Percentiles rank a stretch among this genome's conserved stretches.
Conservation (phyloP, 352 stramenopile genomes). For the Lagenidium giganteum region DNA sequence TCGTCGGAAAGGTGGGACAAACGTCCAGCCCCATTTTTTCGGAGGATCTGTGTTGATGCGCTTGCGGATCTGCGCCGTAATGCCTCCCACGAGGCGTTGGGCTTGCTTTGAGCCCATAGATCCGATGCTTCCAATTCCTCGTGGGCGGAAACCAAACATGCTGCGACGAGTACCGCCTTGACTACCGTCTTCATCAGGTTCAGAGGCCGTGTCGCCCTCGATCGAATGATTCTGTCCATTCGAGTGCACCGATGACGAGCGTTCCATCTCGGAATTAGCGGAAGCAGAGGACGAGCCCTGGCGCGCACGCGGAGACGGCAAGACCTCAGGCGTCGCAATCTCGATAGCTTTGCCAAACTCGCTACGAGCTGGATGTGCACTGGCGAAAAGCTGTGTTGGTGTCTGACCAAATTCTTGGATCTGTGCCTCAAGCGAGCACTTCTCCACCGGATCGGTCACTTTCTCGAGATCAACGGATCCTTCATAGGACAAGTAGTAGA, state of each 20-base stretch:
- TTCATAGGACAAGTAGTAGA: slow-evolving; percentile 89
- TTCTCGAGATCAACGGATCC: slow-evolving; percentile 82
- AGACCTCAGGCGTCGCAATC: slow-evolving; percentile 39
- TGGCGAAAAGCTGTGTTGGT: slow-evolving; percentile 69
- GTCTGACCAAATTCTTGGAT: slow-evolving; percentile 93
- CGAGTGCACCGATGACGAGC: slow-evolving; percentile 13
- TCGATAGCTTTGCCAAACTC: slow-evolving; percentile 51
- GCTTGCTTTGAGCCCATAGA: slow-evolving; percentile 76
- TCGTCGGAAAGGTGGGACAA: slow-evolving; percentile 23
- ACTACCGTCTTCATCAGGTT: slow-evolving; percentile 3
- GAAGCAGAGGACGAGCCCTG: slow-evolving; percentile 14
- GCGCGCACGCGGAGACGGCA: slow-evolving; percentile 26
- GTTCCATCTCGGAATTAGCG: slow-evolving; percentile 15
- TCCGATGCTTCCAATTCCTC: slow-evolving; percentile 34
- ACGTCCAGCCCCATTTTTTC: slow-evolving; percentile 68
- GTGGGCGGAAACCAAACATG: slow-evolving; percentile 67
- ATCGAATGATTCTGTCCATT: slow-evolving; percentile 13
- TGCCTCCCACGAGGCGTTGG: slow-evolving; percentile 61
- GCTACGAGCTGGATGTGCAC: slow-evolving; percentile 58
- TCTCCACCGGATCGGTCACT: slow-evolving; percentile 87
- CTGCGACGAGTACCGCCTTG: slow-evolving; percentile 27
- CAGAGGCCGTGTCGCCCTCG: slow-evolving; percentile 8
- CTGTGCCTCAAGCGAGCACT: slow-evolving; percentile 91
- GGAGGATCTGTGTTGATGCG: slow-evolving; percentile 68
- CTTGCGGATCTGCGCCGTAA: slow-evolving; percentile 72